Conservation (phyloP, 2,329 filamentous ascomycete genomes). For the Penicillium sp. region DNA sequence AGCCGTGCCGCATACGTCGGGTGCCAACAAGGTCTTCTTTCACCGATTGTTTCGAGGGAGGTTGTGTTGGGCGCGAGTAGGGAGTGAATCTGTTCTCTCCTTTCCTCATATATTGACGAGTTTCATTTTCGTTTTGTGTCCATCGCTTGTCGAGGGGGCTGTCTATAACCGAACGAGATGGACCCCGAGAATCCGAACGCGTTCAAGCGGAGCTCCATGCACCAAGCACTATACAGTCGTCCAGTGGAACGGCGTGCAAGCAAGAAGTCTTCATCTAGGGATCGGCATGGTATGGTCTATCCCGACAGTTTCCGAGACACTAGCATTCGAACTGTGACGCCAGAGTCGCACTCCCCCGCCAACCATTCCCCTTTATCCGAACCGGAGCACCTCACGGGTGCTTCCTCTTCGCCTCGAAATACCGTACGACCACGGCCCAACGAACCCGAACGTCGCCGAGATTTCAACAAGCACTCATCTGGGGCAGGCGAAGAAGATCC, state of each 20-base stretch:
- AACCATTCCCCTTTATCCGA: slow-evolving; percentile 36
- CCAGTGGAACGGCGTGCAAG: slow-evolving; percentile 39
- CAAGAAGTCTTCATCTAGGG: slow-evolving; percentile 42
- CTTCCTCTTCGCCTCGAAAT: slow-evolving; percentile 31
- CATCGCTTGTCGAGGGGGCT: slow-evolving; percentile 10
- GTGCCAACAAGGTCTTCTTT: slow-evolving; percentile 19
- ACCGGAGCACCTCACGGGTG: slow-evolving; percentile 26
- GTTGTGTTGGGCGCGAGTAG: slow-evolving; percentile 19
- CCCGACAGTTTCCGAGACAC: slow-evolving; percentile 39
- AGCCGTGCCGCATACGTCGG: slow-evolving; percentile 21
- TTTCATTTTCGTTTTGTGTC: slow-evolving; percentile 15
- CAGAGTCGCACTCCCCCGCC: slow-evolving; percentile 33
- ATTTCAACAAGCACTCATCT: slow-evolving; percentile 24
- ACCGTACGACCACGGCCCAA: slow-evolving; percentile 27
- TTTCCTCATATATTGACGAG: slow-evolving; percentile 17
- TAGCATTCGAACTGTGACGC: slow-evolving; percentile 41
- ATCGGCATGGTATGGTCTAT: slow-evolving; percentile 41
- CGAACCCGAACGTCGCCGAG: slow-evolving; percentile 29
- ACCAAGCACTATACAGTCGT: slow-evolving; percentile 32
- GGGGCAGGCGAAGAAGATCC: slow-evolving; percentile 30
- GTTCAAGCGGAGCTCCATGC: slow-evolving; percentile 34
- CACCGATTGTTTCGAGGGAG: slow-evolving; percentile 18
- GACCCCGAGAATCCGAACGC: slow-evolving; percentile 37
- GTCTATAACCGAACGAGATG: slow-evolving; percentile 26
- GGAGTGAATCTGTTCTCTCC: slow-evolving; percentile 18